Conservation (phyloP, 108 stramenopile species). For the Phaeodactylum tricornutum region DNA sequence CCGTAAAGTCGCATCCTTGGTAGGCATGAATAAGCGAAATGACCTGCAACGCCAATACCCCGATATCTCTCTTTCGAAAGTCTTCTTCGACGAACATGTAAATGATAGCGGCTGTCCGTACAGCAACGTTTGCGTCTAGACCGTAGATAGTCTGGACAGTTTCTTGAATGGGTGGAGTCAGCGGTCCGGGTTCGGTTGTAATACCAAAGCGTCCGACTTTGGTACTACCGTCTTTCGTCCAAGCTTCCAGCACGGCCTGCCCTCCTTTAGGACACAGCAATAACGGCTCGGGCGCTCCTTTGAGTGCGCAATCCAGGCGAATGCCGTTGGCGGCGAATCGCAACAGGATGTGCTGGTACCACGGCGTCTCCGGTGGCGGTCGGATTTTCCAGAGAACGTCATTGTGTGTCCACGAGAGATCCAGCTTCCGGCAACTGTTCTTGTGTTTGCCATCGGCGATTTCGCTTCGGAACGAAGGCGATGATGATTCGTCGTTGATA, state of each 20-base stretch:
- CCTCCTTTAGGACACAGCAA: no score
- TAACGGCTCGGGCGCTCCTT: no score
- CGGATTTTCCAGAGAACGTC: slow-evolving; percentile 62
- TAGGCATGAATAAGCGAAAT: slow-evolving; percentile 59
- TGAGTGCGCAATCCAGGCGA: no score
- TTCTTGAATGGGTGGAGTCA: slow-evolving; percentile 41
- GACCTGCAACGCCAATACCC: slow-evolving; percentile 58
- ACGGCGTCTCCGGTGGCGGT: slow-evolving; percentile 45
- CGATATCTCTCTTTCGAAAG: slow-evolving; percentile 38
- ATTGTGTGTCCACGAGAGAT: no score
- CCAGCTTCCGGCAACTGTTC: no score
- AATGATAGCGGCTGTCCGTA: slow-evolving; percentile 56
- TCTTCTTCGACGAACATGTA: slow-evolving; percentile 77
- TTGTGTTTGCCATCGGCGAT: no score
- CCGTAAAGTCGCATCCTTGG: slow-evolving; percentile 54
- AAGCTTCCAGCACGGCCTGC: slow-evolving; percentile 49
- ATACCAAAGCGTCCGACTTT: slow-evolving; percentile 71
- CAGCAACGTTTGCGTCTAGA: slow-evolving; percentile 15
- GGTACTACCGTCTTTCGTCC: slow-evolving; percentile 29
- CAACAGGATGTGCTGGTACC: no score
- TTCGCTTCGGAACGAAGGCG: no score
- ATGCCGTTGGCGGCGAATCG: slow-evolving; percentile 43
- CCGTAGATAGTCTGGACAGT: slow-evolving; percentile 55
- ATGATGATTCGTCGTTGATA: no score
- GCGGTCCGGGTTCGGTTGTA: slow-evolving; percentile 53